These are phyloP conservation scores for Tylopilus sp. DNA, from an alignment of 768 basidiomycete genomes.

Conservation along the genomic window DNA sequence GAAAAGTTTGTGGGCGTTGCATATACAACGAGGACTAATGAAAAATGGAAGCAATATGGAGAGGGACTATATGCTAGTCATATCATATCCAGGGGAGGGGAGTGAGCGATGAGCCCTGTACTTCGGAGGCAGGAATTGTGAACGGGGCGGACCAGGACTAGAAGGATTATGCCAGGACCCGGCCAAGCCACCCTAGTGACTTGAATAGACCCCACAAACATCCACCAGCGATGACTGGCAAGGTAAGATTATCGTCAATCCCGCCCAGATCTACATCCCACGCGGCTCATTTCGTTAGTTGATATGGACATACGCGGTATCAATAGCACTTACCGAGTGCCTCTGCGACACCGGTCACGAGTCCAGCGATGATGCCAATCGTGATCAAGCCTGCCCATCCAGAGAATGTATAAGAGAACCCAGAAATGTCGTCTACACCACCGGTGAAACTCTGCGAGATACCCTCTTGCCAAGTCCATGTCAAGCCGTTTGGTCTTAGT, in stretches of 20 bases:
- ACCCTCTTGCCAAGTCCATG: slow-evolving; percentile 58
- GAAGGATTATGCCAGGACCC: slow-evolving; percentile 14
- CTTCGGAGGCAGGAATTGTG: not conserved
- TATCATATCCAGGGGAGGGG: not conserved
- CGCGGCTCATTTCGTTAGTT: not conserved
- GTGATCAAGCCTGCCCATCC: slow-evolving; percentile 46
- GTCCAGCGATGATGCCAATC: slow-evolving; percentile 62
- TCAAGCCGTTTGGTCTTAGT: slow-evolving; percentile 37
- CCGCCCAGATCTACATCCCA: slow-evolving; percentile 65
- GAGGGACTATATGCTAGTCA: not conserved
- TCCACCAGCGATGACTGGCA: slow-evolving; percentile 85
- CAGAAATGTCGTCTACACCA: not conserved
- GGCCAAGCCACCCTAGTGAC: slow-evolving; percentile 34
- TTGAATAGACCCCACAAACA: slow-evolving; percentile 57
- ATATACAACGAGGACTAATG: not conserved
- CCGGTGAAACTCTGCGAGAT: slow-evolving; percentile 33
- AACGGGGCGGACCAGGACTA: not conserved
- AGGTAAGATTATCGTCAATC: slow-evolving; percentile 85
- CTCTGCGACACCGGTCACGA: slow-evolving; percentile 84
- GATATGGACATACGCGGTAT: not conserved
- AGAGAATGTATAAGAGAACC: slow-evolving; percentile 12
- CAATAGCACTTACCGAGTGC: slow-evolving; percentile 67
- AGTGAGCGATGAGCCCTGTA: too few relatives aligned
- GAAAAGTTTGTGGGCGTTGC: not conserved
- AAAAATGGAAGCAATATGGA: not conserved